Percentiles rank a stretch among this genome's conserved stretches.
Conservation (phyloP, 306 rosid genomes). For the Gastrolobium villosum region DNA sequence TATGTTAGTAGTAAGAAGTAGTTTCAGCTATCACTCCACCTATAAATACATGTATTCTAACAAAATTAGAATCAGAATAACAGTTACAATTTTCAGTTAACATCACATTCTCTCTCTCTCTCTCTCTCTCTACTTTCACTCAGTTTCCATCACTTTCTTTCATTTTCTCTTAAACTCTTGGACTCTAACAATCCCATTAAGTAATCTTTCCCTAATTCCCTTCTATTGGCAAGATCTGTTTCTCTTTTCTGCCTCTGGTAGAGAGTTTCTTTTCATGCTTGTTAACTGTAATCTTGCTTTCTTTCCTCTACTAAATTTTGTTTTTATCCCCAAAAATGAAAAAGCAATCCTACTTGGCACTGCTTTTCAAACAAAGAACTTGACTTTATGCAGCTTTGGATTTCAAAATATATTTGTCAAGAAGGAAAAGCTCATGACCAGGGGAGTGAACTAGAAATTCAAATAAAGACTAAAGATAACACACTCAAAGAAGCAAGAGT, state of each 20-base stretch:
- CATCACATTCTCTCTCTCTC: too few species aligned
- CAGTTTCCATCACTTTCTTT: too few species aligned
- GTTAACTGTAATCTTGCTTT: conserved; percentile 6
- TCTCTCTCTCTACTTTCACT: too few species aligned
- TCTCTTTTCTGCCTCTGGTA: conserved; percentile 12
- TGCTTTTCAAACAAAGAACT: too few species aligned
- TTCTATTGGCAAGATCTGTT: neutral
- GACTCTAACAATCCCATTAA: neutral
- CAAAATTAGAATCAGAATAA: too few species aligned
- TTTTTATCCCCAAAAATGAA: neutral
- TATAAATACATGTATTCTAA: too few species aligned
- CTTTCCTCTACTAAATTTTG: neutral
- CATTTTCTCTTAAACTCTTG: too few species aligned
- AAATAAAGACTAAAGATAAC: neutral
- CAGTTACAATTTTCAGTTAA: too few species aligned
- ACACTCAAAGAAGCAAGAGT: neutral
- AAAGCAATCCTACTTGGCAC: neutral
- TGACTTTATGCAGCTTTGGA: too few species aligned
- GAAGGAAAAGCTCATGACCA: neutral
- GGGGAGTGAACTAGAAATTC: neutral
- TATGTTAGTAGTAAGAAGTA: too few species aligned
- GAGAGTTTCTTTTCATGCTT: neutral
- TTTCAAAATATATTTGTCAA: too few species aligned
- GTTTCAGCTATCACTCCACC: too few species aligned
- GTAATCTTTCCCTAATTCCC: conserved; percentile 33